Conservation (phyloP, 1,284 basidiomycete genomes). For the Puccinia triticina region DNA sequence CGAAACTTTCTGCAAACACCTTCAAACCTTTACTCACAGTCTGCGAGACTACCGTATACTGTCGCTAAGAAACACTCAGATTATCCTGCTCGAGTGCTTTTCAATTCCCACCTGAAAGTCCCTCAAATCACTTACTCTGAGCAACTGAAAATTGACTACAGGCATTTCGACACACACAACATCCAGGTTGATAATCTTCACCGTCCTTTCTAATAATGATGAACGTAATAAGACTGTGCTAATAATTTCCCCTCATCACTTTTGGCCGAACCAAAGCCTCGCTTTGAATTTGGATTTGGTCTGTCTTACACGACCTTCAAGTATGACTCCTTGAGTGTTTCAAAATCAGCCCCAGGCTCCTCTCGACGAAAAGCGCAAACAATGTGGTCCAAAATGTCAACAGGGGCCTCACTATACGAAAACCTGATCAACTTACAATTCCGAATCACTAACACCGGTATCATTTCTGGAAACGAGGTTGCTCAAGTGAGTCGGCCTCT, state of each 20-base stretch:
- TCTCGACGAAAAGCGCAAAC: neutral
- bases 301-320: constrained; percentile 48
- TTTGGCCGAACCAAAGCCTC: neutral
- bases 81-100: constrained; percentile 39
- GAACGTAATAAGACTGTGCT: neutral
- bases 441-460: constrained; percentile 8
- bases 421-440: constrained; percentile 9
- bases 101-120: constrained; percentile 18
- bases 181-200: constrained; percentile 36
- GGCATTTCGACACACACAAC: constrained; percentile 50
- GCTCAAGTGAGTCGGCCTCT: constrained; percentile 8
- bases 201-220: neutral
- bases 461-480: constrained; percentile 12
- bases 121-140: constrained; percentile 50
- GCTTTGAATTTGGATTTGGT: constrained; percentile 45
- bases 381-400: neutral
- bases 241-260: neutral
- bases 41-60: constrained; percentile 52
- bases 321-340: constrained; percentile 14
- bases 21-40: neutral
- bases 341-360: neutral
- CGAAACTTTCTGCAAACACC: too few species aligned
- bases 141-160: constrained; percentile 49
- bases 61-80: constrained; percentile 40
- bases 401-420: neutral